Conservation (phyloP, 2,329 filamentous ascomycete species). For the Ceratocystis smalleyi region DNA sequence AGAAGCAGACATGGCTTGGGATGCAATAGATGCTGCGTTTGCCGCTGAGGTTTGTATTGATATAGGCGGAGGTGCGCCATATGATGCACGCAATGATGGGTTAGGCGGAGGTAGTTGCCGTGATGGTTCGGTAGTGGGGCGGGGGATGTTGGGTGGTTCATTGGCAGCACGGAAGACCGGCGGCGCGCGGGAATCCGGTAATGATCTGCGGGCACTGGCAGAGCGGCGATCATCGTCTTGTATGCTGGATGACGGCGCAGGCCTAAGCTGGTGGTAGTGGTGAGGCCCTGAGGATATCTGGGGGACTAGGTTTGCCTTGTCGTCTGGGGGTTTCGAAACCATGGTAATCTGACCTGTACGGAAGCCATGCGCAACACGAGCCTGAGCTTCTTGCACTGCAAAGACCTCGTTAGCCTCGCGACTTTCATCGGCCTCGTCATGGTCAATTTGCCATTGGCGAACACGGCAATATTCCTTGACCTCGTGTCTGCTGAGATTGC, state of each 20-base stretch:
- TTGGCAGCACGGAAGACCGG: conserved; percentile 9
- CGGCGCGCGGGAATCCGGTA: conserved; percentile 11
- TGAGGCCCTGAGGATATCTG: conserved; percentile 14
- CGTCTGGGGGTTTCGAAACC: conserved; percentile 20
- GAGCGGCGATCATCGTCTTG: background rate
- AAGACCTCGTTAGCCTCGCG: conserved; percentile 34
- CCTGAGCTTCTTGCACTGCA: conserved; percentile 37
- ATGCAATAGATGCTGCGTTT: background rate
- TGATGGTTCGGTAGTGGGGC: background rate
- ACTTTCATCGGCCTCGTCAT: conserved; percentile 34
- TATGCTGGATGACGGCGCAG: conserved; percentile 2
- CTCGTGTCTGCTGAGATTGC: conserved; percentile 35
- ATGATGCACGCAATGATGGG: background rate
- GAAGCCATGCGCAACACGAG: conserved; percentile 26
- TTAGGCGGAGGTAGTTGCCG: conserved; percentile 2
- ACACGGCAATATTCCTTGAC: conserved; percentile 50
- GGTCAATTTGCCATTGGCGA: conserved; percentile 42
- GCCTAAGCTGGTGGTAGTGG: conserved; percentile 15
- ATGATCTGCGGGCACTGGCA: conserved; percentile 5
- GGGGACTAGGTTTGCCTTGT: conserved; percentile 12
- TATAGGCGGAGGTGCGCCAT: background rate
- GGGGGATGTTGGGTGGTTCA: conserved; percentile 2
- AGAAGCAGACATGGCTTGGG: background rate
- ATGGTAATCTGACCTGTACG: conserved; percentile 18
- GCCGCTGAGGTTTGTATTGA: background rate